Evolutionary conservation across 352 stramenopile genomes (phyloP).

Genomic region (Phytopythium aichiense): DNA sequence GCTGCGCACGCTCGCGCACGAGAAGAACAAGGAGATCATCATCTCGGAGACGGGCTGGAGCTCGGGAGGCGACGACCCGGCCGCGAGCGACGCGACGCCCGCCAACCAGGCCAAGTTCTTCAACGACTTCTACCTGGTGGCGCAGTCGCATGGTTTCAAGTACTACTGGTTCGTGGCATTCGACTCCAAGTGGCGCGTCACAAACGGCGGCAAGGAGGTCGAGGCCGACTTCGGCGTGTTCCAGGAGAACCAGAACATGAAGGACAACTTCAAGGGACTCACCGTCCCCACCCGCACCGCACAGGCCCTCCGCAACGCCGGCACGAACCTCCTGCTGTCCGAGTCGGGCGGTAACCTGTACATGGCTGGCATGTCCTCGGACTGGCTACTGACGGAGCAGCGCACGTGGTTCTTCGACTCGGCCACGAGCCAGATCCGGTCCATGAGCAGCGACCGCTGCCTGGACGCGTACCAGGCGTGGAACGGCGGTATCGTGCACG

Average conservation of each 20-base stretch:
- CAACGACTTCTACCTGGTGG: slow-evolving; percentile 61
- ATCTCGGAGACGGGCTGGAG: slow-evolving; percentile 73
- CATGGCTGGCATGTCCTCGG: slow-evolving; percentile 33
- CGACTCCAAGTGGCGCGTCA: slow-evolving; percentile 55
- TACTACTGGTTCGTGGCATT: slow-evolving; percentile 80
- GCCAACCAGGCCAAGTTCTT: slow-evolving; percentile 66
- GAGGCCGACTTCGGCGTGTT: slow-evolving; percentile 69
- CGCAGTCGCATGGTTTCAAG: slow-evolving; percentile 33
- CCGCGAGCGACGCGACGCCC: slow-evolving; percentile 32
- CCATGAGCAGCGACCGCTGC: slow-evolving; percentile 64
- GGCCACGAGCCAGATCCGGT: slow-evolving; percentile 43
- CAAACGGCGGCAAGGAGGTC: slow-evolving; percentile 40
- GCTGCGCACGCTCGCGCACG: slow-evolving; percentile 32
- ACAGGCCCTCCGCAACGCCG: slow-evolving; percentile 25
- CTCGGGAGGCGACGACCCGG: slow-evolving; percentile 27
- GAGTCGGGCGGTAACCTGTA: slow-evolving; percentile 31
- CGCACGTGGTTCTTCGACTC: slow-evolving; percentile 68
- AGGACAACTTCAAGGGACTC: slow-evolving; percentile 47
- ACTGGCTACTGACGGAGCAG: slow-evolving; percentile 49
- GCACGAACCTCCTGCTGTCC: slow-evolving; percentile 26
- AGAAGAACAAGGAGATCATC: slow-evolving; percentile 55
- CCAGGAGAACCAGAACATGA: slow-evolving; percentile 44
- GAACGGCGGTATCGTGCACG: slow-evolving; percentile 48
- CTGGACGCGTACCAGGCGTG: slow-evolving; percentile 50
- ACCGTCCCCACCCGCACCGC: slow-evolving; percentile 28